Conservation (phyloP, 2,329 filamentous ascomycete species). For the Fusarium drepaniforme region DNA sequence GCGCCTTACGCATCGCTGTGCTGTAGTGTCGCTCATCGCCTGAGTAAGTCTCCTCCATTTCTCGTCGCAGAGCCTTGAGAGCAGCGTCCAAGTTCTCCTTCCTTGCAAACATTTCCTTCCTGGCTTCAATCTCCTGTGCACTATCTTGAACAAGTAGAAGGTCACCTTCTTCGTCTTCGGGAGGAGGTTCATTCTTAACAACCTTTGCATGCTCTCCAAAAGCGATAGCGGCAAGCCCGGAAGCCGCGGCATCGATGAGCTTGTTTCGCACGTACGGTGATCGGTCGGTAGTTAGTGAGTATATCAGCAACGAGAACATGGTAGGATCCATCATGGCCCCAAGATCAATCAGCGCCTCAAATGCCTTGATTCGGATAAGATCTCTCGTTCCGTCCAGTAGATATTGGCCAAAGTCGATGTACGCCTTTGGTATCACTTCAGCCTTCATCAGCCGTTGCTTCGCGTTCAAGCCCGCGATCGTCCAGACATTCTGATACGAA, state of each 20-base stretch:
- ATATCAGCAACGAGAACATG: slow-evolving; percentile 69
- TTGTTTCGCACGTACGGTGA: slow-evolving; percentile 73
- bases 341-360: slow-evolving; percentile 73
- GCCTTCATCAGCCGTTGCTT: slow-evolving; percentile 74
- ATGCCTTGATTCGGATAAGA: slow-evolving; percentile 74
- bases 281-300: slow-evolving; percentile 69
- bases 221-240: slow-evolving; percentile 72
- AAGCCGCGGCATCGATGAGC: slow-evolving; percentile 69
- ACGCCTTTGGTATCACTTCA: slow-evolving; percentile 66
- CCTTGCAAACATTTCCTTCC: slow-evolving; percentile 72
- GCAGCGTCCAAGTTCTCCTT: slow-evolving; percentile 73
- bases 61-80: slow-evolving; percentile 56
- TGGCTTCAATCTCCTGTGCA: slow-evolving; percentile 66
- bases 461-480: slow-evolving; percentile 71
- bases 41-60: slow-evolving; percentile 58
- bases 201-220: slow-evolving; percentile 69
- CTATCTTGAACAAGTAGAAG: slow-evolving; percentile 58
- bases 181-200: slow-evolving; percentile 53
- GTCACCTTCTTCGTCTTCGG: slow-evolving; percentile 51
- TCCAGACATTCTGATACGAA: slow-evolving; percentile 77
- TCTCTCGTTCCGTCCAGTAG: slow-evolving; percentile 74
- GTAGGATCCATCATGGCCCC: slow-evolving; percentile 67
- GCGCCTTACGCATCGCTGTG: slow-evolving; percentile 57
- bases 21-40: slow-evolving; percentile 54
- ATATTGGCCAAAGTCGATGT: slow-evolving; percentile 72